Evolutionary conservation across 768 basidiomycete genomes (phyloP), one percentile per base, ranked within the genome.

Genomic region (Suillus lakei): DNA sequence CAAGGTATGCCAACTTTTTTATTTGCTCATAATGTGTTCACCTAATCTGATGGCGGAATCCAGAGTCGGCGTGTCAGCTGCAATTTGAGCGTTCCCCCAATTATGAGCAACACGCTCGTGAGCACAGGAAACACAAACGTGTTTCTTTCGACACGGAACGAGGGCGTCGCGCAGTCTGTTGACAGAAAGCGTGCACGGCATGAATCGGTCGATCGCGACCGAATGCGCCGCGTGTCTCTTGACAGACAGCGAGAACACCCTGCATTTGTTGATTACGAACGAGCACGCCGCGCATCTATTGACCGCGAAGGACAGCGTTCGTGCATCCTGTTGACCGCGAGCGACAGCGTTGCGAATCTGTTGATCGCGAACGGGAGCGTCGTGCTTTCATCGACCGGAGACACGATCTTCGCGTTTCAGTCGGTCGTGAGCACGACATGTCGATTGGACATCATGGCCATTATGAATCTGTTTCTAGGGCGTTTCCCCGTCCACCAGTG

Each of bases 1-100:
- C 38, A 54, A 28, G 61, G 74, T 75, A 34, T 15, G 60, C 26
- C 32, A 38, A n/a, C 41, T 5, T 58, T 34, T 61, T 61, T 30
- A 28, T 36, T 55, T 46, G 7, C 7, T 26, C 5, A 2, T 16
- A 38, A 34, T 32, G 34, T 46, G 21, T 21, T 36, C 13, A n/a
- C 55, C 16, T 12, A 38, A 23, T 32, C 15, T 64, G 54, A 69
- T 60, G 54, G 28, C 16, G 41, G 26, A 46, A 4, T 12, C 12
- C 60, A 71, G 73, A 66, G 43, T 32, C 21, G 21, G 28, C 18
- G 8, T 43, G 43, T 44, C 28, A 15, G 48, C 39, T 59, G 54
- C 61, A 61, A 23, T 48, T 59, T 5, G 61, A 61, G 13, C 50
- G 54, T 30, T 46, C 8, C 18, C 15, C 36, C 13, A 34, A 63